Percentiles rank a stretch among this genome's conserved stretches.
phyloP scores from a whole-genome alignment of 2,329 filamentous ascomycete genomes.

The Fusarium goolgardi region DNA sequence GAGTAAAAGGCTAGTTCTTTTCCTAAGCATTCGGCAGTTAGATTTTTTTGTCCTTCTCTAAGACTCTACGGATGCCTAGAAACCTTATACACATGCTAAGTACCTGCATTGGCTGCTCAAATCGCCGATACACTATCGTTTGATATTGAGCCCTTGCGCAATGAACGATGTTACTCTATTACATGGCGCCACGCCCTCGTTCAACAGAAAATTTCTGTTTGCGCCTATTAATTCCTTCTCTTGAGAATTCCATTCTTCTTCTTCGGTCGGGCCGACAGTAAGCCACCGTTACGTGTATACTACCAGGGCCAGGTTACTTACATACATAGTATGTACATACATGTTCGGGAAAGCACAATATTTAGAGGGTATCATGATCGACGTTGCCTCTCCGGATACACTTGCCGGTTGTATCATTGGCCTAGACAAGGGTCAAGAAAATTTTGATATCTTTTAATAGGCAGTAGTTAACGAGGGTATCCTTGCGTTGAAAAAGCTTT shows the following conservation, averaged over 20 bases:
- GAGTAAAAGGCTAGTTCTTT: not conserved
- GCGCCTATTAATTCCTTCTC: slow-evolving; percentile 19
- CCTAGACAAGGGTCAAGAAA: slow-evolving; percentile 5
- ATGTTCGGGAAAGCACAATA: not conserved
- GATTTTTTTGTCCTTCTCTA: slow-evolving; percentile 1
- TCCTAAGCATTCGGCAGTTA: slow-evolving; percentile 26
- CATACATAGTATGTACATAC: not conserved
- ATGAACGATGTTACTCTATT: slow-evolving; percentile 33
- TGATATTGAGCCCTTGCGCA: slow-evolving; percentile 18
- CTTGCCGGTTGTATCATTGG: slow-evolving; percentile 8
- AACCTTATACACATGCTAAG: not conserved
- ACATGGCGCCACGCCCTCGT: slow-evolving; percentile 3
- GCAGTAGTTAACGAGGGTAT: slow-evolving; percentile 9
- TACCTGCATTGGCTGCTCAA: slow-evolving; percentile 15
- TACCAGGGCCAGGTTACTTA: not conserved
- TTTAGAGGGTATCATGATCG: slow-evolving; percentile 20
- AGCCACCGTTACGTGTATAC: not conserved
- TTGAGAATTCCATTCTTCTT: slow-evolving; percentile 9
- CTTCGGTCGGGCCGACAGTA: slow-evolving; percentile 24
- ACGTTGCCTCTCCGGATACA: slow-evolving; percentile 13
- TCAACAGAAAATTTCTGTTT: slow-evolving; percentile 26
- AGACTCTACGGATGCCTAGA: not conserved
- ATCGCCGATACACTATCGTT: slow-evolving; percentile 32
- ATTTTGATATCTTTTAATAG: slow-evolving; percentile 14
- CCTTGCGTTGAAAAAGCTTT: not conserved